Base-by-base conservation (phyloP, 805 yeast species). In the Barnettozyma californica region DNA sequence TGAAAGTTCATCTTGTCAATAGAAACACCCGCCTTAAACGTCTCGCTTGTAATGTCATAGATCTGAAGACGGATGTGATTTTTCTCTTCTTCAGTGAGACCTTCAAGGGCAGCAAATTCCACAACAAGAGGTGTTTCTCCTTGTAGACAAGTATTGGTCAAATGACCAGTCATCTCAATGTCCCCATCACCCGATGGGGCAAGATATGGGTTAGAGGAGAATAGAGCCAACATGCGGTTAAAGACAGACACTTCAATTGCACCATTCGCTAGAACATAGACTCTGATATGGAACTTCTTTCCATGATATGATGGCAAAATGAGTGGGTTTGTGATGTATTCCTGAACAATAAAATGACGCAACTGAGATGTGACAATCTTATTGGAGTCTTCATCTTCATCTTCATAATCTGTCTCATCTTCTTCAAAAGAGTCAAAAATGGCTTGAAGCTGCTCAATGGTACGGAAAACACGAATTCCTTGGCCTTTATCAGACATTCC, bases 401-500 rank as follows among this genome's bases (percentile, higher is more conserved):
- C 87, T 16, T 78, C 87, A 41, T 78, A 87, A 29, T 76, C 81
- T 1, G 76, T 77, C 3, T 69, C 77, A n/a, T 73, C 84, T 53
- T 83, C 92, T 57, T 91, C 97, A 64, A 89, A 90, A 3, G 84
- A 80, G 58, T 94, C 87, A 64, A 94, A 92, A 4, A 92, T 83
- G 4, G 67, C 75, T 64, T 91, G 97, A 44, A 94, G 70, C 58
- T 90, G 94, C 9, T 82, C 87, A 33, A 88, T 73, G 0, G 90
- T 82, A 47, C 74, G 75, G 69, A 94, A 94, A 0, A 94, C 67
- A 36, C 96, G 70, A 44, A 94, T 92, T 0, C 99, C 99, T 63
- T 94, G 97, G 10, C 96, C 99, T 62, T 92, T 84, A 62, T 94
- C 99, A 60, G 95, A 86, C 97, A 94, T 90, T 54, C 96, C 83